Base-by-base conservation (phyloP, 225 moss, liverwort and hornwort species). In the Marchantia polymorpha region DNA sequence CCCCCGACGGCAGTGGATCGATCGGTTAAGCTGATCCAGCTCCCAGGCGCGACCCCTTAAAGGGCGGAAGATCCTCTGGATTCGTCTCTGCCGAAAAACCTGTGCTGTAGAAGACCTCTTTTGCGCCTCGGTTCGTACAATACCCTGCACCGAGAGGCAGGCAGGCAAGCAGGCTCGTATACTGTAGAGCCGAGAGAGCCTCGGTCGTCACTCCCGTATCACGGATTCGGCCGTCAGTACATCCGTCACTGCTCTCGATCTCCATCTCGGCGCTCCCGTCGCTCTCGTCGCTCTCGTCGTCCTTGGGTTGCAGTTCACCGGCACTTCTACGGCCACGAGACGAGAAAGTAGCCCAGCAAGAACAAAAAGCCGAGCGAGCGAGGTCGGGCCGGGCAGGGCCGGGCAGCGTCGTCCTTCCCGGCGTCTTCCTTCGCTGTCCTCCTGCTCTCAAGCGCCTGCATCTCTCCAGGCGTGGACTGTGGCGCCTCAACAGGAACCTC, bases 381-480 rank as follows among this genome's bases (percentile, higher is more conserved):
- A 39, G 20, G 19, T 9, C 9, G 64, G 39, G 5, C 39, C 39
- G 39, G 39, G 39, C 39, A 39, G 23, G 64, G 23, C 20, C 0
- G 64, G 20, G 19, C 20, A 23, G 64, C 64, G 64, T 64, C 22
- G 22, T 64, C 64, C 69, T 69, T 69, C 69, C 69, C 12, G 69
- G 69, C 12, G 29, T 15, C 30, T 69, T 69, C 69, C 8, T 39
- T 65, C 65, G 22, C 65, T 39, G 39, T 39, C 39, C 39, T 39
- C 39, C 39, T 39, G 39, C 39, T 39, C 39, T 39, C 39, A 65
- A 17, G 19, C 65, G 26, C 69, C 69, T 69, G 12, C 69, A 30
- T 30, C 47, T 71, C 47, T 71, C 71, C 71, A 71, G 71, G 46
- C 71, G 71, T 71, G 71, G 71, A 71, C 71, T 71, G 71, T 48